These are phyloP conservation scores for Starmerella vaccinii DNA, from an alignment of 805 yeast genomes.

Conservation along the genomic window DNA sequence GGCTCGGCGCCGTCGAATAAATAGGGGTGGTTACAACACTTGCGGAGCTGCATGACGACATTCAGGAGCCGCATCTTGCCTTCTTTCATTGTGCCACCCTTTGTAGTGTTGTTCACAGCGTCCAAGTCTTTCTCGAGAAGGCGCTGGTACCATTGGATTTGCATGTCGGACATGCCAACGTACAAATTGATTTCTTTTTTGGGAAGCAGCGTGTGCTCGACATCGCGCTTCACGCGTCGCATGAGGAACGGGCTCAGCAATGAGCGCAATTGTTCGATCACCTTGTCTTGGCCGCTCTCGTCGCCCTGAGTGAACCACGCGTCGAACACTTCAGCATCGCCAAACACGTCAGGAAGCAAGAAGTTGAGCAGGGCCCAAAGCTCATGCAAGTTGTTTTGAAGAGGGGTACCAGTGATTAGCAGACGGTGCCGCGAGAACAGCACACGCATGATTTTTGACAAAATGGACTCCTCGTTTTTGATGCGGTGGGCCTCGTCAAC, in stretches of 20 bases:
- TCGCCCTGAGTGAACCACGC: conserved; percentile 55
- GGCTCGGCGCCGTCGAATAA: conserved; percentile 98
- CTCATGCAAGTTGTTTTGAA: conserved; percentile 90
- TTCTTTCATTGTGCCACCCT: conserved; percentile 44
- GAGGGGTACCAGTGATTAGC: conserved; percentile 89
- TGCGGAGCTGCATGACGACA: conserved; percentile 92
- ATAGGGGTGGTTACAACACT: conserved; percentile 96
- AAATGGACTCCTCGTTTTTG: conserved; percentile 82
- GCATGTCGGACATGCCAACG: conserved; percentile 97
- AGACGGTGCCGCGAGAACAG: conserved; percentile 77
- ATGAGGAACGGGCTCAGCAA: conserved; percentile 77
- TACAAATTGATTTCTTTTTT: conserved; percentile 82
- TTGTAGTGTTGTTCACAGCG: conserved; percentile 85
- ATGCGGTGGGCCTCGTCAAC: conserved; percentile 96
- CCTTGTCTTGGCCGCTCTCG: conserved; percentile 48
- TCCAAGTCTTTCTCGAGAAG: conserved; percentile 85
- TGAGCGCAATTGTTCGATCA: conserved; percentile 80
- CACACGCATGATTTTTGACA: conserved; percentile 81
- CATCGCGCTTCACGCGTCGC: conserved; percentile 86
- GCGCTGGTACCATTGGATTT: conserved; percentile 78
- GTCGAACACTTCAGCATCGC: conserved; percentile 82
- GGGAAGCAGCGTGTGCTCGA: conserved; percentile 80
- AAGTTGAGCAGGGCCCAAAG: conserved; percentile 91
- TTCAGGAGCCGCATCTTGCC: conserved; percentile 73
- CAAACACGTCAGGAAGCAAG: conserved; percentile 86